Evolutionary conservation across 345 rosid genomes (phyloP).

Genomic region (Laguncularia racemosa): DNA sequence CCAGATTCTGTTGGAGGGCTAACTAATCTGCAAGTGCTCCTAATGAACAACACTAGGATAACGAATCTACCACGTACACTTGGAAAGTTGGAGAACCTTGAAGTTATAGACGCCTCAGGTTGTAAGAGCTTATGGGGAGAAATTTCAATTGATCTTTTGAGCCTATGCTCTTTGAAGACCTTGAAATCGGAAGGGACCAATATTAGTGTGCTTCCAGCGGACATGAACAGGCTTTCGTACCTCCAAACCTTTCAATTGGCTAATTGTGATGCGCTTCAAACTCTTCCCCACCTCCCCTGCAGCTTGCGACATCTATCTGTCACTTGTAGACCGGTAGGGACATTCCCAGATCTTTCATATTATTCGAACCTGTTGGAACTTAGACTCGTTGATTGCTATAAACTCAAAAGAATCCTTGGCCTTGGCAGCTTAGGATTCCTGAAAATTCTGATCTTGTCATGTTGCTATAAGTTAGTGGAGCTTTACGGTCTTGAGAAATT

Average conservation of each 20-base stretch:
- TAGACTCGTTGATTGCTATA: no score
- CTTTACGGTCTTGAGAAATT: no score
- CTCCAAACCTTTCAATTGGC: background rate
- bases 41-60: background rate
- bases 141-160: background rate
- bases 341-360: no score
- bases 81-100: background rate
- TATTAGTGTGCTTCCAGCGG: background rate
- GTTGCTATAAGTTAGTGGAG: no score
- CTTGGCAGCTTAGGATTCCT: no score
- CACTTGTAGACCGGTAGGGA: no score
- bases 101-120: background rate
- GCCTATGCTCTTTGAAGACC: background rate
- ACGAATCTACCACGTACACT: background rate
- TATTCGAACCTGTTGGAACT: no score
- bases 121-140: background rate
- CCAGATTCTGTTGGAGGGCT: background rate
- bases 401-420: no score
- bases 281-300: background rate
- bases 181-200: background rate
- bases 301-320: background rate
- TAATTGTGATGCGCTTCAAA: background rate
- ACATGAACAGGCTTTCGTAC: background rate
- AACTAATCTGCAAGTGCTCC: background rate
- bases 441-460: no score